Conservation (phyloP, 169 alveolate species). For the Plasmodium falciparum region DNA sequence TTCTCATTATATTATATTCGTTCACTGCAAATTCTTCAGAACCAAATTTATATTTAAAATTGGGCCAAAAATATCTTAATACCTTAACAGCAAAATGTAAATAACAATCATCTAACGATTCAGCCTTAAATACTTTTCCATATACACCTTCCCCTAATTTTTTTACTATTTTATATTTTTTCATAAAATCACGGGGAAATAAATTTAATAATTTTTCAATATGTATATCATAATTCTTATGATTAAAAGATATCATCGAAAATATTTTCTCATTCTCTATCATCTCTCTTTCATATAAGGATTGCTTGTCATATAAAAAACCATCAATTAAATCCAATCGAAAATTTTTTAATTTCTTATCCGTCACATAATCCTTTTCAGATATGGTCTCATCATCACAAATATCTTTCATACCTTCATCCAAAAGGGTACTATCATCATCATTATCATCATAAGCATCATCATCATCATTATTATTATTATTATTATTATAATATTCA, state of each 20-base stretch:
- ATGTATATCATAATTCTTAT: conserved; percentile 39
- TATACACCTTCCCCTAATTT: conserved; percentile 86
- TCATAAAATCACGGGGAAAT: conserved; percentile 74
- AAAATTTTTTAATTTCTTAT: conserved; percentile 46
- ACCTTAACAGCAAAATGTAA: conserved; percentile 60
- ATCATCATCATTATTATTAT: not conserved
- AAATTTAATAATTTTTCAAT: conserved; percentile 54
- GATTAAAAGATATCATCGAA: conserved; percentile 25
- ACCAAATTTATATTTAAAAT: conserved; percentile 57
- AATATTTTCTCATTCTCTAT: conserved; percentile 54
- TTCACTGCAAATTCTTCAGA: conserved; percentile 73
- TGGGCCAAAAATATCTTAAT: conserved; percentile 67
- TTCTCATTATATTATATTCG: conserved; percentile 62
- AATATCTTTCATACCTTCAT: not conserved
- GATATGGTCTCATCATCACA: conserved; percentile 3
- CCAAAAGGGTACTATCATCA: not conserved
- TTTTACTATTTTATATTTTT: conserved; percentile 77
- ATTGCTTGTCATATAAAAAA: conserved; percentile 62
- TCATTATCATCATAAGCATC: not conserved
- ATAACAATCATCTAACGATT: conserved; percentile 64
- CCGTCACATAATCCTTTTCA: conserved; percentile 51
- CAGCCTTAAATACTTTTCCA: conserved; percentile 84
- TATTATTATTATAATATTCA: not conserved
- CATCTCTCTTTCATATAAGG: conserved; percentile 67
- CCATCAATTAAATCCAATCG: conserved; percentile 38